These are phyloP conservation scores for Capsicum baccatum DNA, from an alignment of 257 asterid species.

Conservation along the genomic window DNA sequence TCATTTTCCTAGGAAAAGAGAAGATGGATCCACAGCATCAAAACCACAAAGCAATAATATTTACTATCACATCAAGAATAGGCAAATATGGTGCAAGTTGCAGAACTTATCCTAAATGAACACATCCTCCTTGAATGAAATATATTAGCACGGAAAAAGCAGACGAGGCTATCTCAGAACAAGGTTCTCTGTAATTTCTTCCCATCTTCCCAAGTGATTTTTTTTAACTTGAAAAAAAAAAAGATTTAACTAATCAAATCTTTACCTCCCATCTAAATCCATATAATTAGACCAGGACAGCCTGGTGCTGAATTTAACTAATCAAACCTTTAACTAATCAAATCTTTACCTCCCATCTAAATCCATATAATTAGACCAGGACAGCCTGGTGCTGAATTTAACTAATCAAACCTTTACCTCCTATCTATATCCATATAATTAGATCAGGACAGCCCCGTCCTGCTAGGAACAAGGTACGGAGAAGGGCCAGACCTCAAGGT, in stretches of 20 bases:
- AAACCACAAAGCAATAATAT: constrained; percentile 2
- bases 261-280: neutral
- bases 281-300: no score
- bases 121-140: neutral
- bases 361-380: neutral
- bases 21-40: constrained; percentile 9
- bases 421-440: neutral
- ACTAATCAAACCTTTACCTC: no score
- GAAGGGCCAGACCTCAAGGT: no score
- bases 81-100: neutral
- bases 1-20: constrained; percentile 4
- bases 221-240: no score
- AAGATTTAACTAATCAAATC: neutral
- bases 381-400: no score
- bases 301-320: neutral
- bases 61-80: neutral
- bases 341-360: neutral
- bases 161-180: neutral
- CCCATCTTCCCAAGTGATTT: constrained; percentile 15
- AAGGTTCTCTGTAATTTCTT: neutral
- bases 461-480: no score
- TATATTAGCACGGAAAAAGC: neutral
- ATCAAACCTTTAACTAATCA: constrained; percentile 10
- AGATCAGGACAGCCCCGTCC: neutral
- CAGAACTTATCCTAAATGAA: neutral